Conservation (phyloP, 2,329 filamentous ascomycete species). For the Atkinsonella texensis region DNA sequence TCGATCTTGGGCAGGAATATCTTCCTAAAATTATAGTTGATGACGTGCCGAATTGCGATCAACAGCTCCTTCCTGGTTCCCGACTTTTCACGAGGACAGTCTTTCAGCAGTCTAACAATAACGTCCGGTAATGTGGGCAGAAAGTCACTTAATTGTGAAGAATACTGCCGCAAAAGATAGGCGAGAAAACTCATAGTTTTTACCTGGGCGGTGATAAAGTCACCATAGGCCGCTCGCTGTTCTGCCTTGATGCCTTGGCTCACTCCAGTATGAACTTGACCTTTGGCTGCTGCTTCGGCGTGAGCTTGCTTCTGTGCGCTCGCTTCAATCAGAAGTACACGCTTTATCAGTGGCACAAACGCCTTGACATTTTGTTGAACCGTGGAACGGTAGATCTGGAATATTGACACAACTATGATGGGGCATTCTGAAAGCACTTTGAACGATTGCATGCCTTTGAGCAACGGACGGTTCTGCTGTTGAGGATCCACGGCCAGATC, state of each 20-base stretch:
- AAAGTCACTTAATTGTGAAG: conserved; percentile 79
- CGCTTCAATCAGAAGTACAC: conserved; percentile 76
- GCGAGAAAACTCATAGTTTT: conserved; percentile 99
- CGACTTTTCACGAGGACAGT: conserved; percentile 91
- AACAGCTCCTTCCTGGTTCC: conserved; percentile 87
- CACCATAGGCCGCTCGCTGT: conserved; percentile 86
- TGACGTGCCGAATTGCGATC: conserved; percentile 94
- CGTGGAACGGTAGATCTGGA: conserved; percentile 76
- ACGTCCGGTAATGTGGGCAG: conserved; percentile 75
- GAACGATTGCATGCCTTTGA: conserved; percentile 97
- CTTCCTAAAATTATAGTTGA: conserved; percentile 96
- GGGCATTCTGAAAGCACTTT: conserved; percentile 96
- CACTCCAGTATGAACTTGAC: conserved; percentile 81
- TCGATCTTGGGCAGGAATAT: conserved; percentile 94
- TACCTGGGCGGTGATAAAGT: conserved; percentile 95
- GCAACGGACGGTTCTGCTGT: conserved; percentile 66
- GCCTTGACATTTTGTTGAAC: conserved; percentile 77
- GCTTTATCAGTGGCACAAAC: conserved; percentile 90
- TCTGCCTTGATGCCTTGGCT: conserved; percentile 69
- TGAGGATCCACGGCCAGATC: conserved; percentile 74
- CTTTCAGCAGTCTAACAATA: conserved; percentile 79
- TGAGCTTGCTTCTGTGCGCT: conserved; percentile 90
- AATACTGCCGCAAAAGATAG: conserved; percentile 80
- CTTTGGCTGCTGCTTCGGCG: conserved; percentile 64
- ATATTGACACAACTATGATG: conserved; percentile 97